These are phyloP conservation scores for Pseudogymnoascus sp. DNA, from an alignment of 2,329 filamentous ascomycete species.

Conservation along the genomic window DNA sequence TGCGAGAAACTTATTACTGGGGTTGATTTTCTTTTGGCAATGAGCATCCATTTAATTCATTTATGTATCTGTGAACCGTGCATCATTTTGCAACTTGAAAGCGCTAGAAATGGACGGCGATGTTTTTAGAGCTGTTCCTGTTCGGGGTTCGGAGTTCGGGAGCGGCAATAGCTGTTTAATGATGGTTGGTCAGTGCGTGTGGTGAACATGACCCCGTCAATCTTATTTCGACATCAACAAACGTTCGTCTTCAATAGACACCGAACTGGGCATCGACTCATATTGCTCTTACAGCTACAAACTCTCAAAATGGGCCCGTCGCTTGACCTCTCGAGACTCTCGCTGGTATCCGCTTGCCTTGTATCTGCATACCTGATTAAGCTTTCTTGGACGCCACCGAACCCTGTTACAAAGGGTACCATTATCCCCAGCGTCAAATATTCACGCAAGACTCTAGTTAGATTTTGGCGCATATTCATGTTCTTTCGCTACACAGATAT, in stretches of 20 bases:
- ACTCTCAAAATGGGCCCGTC: not conserved
- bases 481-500: not conserved
- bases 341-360: not conserved
- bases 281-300: not conserved
- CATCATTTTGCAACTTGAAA: not conserved
- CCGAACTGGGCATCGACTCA: not conserved
- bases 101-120: no score
- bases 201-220: not conserved
- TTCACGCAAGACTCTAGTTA: not conserved
- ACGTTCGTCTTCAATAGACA: not conserved
- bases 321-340: not conserved
- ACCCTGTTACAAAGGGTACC: not conserved
- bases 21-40: not conserved
- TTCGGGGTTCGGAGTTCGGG: no score
- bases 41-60: not conserved
- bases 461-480: not conserved
- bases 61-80: not conserved
- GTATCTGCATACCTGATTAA: not conserved
- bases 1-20: not conserved
- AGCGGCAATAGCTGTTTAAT: no score
- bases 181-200: not conserved
- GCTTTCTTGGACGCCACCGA: not conserved
- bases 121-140: no score
- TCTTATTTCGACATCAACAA: not conserved
- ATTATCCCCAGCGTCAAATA: not conserved